Conservation (phyloP, 1,284 basidiomycete species). For the Athelia psychrophila region DNA sequence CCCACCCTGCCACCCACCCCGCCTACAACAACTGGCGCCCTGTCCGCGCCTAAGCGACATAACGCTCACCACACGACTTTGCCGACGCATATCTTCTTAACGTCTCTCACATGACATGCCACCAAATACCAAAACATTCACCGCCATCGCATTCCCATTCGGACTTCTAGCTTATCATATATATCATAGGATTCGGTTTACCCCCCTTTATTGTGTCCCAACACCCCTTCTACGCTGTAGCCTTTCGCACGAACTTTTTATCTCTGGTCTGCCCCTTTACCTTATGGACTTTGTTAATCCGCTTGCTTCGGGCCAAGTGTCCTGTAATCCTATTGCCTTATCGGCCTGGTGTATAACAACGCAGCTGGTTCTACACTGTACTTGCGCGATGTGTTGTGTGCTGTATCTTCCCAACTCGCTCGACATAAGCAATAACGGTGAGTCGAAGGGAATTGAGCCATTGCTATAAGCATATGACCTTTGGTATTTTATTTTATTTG, state of each 20-base stretch:
- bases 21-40: constrained; percentile 47
- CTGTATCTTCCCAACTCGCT: not conserved
- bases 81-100: constrained; percentile 25
- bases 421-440: not conserved
- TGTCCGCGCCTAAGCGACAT: constrained; percentile 27
- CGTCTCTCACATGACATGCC: constrained; percentile 21
- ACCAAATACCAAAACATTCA: constrained; percentile 22
- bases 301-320: constrained; percentile 13
- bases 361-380: constrained; percentile 20
- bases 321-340: not conserved
- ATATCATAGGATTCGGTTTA: constrained; percentile 4
- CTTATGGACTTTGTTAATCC: constrained; percentile 16
- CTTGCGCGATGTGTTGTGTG: not conserved
- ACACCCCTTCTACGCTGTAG: constrained; percentile 33
- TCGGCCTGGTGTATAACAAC: constrained; percentile 14
- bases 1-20: constrained; percentile 20
- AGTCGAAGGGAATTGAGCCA: not conserved
- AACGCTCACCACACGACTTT: constrained; percentile 4
- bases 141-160: too few species aligned
- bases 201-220: constrained; percentile 21
- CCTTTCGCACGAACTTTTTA: constrained; percentile 7
- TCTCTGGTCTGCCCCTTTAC: constrained; percentile 14
- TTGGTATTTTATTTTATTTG: too few species aligned
- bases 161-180: constrained; percentile 25
- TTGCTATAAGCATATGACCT: not conserved